These are phyloP conservation scores for Colletotrichum nymphaeae DNA, from an alignment of 2,329 filamentous ascomycete genomes.

Conservation along the genomic window DNA sequence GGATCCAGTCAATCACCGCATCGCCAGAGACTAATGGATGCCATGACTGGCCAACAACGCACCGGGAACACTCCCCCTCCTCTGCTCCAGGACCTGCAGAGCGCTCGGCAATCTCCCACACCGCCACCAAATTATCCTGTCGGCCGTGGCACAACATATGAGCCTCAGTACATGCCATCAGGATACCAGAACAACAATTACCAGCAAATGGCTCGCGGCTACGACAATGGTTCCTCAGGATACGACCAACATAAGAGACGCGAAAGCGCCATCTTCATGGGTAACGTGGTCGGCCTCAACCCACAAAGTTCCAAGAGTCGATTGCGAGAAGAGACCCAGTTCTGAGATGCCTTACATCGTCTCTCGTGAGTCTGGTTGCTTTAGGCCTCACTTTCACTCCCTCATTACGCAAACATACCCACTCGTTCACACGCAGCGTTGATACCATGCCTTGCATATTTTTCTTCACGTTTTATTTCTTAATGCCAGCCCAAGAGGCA, in stretches of 20 bases:
- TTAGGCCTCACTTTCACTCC: not conserved
- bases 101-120: conserved; percentile 54
- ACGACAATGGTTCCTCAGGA: conserved; percentile 47
- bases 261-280: conserved; percentile 71
- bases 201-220: conserved; percentile 38
- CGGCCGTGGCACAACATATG: conserved; percentile 51
- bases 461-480: conserved; percentile 27
- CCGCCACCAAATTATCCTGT: conserved; percentile 50
- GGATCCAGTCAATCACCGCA: conserved; percentile 63
- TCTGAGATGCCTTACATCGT: conserved; percentile 46
- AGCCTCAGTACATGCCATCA: conserved; percentile 53
- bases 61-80: conserved; percentile 61
- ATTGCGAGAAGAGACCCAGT: conserved; percentile 65
- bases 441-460: conserved; percentile 33
- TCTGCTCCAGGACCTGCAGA: conserved; percentile 46
- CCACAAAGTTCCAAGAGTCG: conserved; percentile 65
- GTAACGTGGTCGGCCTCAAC: conserved; percentile 59
- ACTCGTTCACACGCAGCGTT: conserved; percentile 43
- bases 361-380: conserved; percentile 33
- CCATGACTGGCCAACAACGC: conserved; percentile 47
- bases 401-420: conserved; percentile 44
- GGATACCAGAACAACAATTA: conserved; percentile 39
- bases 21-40: conserved; percentile 59
- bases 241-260: conserved; percentile 62
- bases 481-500: conserved; percentile 1